Percentiles rank a stretch among this genome's conserved stretches.
phyloP scores from a whole-genome alignment of 2,329 filamentous ascomycete species.

The Fusarium duplospermum region DNA sequence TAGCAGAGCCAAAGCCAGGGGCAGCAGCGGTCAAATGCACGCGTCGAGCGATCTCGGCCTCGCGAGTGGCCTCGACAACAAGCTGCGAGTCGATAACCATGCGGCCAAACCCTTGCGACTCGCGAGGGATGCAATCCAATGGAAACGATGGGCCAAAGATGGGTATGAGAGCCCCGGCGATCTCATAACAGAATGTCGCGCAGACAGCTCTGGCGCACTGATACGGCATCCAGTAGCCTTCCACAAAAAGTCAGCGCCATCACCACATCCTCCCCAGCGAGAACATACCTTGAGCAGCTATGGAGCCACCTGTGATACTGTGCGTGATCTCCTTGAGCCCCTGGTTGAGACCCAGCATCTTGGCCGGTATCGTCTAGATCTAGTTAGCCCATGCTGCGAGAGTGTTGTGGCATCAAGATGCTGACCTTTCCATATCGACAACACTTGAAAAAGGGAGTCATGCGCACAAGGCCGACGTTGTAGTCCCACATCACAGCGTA shows the following conservation, averaged over 20 bases:
- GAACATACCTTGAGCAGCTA: slow-evolving; percentile 83
- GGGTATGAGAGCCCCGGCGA: slow-evolving; percentile 87
- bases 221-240: slow-evolving; percentile 98
- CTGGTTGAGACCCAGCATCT: slow-evolving; percentile 81
- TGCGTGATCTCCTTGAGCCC: slow-evolving; percentile 91
- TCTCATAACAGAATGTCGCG: slow-evolving; percentile 87
- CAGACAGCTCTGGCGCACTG: slow-evolving; percentile 87
- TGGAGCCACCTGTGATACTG: slow-evolving; percentile 92
- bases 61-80: slow-evolving; percentile 62
- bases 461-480: slow-evolving; percentile 90
- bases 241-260: slow-evolving; percentile 18
- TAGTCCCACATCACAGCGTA: slow-evolving; percentile 97
- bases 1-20: slow-evolving; percentile 21
- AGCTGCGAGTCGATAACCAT: slow-evolving; percentile 74
- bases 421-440: slow-evolving; percentile 86
- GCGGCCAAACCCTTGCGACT: slow-evolving; percentile 71
- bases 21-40: slow-evolving; percentile 24
- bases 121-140: slow-evolving; percentile 72
- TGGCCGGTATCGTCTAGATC: slow-evolving; percentile 83
- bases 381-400: slow-evolving; percentile 21
- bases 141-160: slow-evolving; percentile 90
- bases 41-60: slow-evolving; percentile 52
- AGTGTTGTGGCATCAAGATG: slow-evolving; percentile 7
- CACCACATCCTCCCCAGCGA: neutral
- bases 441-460: slow-evolving; percentile 95